Conservation (phyloP, 257 asterid genomes). For the Penstemon barbatus region DNA sequence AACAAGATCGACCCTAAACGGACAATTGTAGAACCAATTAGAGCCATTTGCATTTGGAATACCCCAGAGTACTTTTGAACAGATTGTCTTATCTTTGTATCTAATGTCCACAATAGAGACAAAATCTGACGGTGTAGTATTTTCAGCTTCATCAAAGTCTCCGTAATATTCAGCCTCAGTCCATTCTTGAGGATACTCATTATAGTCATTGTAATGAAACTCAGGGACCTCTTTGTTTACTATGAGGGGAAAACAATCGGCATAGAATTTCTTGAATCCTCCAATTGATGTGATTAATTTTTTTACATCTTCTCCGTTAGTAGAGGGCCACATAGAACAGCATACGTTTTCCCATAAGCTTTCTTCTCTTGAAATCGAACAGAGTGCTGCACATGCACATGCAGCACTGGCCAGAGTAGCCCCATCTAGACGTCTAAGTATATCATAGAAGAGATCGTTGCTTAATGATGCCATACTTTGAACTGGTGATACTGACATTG, state of each 20-base stretch:
- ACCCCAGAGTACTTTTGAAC: slow-evolving; percentile 84
- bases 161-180: slow-evolving; percentile 81
- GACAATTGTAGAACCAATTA: slow-evolving; percentile 77
- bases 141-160: slow-evolving; percentile 60
- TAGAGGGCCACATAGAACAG: slow-evolving; percentile 83
- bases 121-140: slow-evolving; percentile 66
- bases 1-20: slow-evolving; percentile 74
- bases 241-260: slow-evolving; percentile 88
- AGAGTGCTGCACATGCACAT: slow-evolving; percentile 77
- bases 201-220: slow-evolving; percentile 46
- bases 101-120: slow-evolving; percentile 79
- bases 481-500: slow-evolving; percentile 47
- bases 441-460: slow-evolving; percentile 79
- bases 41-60: slow-evolving; percentile 66
- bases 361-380: slow-evolving; percentile 81
- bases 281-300: slow-evolving; percentile 65
- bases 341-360: slow-evolving; percentile 80
- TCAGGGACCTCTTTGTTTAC: slow-evolving; percentile 82
- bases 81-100: slow-evolving; percentile 62
- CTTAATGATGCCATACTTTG: slow-evolving; percentile 58
- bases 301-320: slow-evolving; percentile 64
- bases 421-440: slow-evolving; percentile 87
- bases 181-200: slow-evolving; percentile 72
- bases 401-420: slow-evolving; percentile 85
- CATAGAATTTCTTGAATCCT: slow-evolving; percentile 81